These are phyloP conservation scores for Rhododendron ferrugineum DNA, from an alignment of 148 eudicot species.

Conservation along the genomic window DNA sequence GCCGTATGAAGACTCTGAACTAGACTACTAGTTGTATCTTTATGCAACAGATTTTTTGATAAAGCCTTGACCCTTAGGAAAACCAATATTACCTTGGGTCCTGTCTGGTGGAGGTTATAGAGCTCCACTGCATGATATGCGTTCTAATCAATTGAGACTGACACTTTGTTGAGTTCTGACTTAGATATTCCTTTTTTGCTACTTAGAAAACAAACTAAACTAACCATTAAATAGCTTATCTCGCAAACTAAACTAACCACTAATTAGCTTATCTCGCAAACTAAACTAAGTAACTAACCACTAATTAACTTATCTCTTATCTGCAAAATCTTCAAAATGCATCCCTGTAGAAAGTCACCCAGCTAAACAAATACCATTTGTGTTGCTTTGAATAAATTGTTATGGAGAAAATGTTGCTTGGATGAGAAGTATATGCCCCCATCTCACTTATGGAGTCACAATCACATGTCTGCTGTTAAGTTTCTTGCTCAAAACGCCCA, in stretches of 20 bases:
- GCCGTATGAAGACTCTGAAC: neutral
- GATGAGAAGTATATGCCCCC: neutral
- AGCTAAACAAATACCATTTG: neutral
- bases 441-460: neutral
- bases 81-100: neutral
- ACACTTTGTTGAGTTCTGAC: neutral
- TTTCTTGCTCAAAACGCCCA: neutral
- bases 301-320: neutral
- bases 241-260: neutral
- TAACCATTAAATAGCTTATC: neutral
- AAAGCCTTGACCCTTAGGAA: neutral
- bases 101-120: neutral
- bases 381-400: neutral
- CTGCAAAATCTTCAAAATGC: neutral
- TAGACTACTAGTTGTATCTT: neutral
- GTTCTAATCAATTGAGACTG: neutral
- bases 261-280: neutral
- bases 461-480: neutral
- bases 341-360: neutral
- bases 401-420: neutral
- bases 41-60: neutral
- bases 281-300: no score
- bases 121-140: neutral
- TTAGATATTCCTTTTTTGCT: neutral
- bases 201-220: neutral